Conservation (phyloP, 108 stramenopile genomes). For the Skeletonema grethae region DNA sequence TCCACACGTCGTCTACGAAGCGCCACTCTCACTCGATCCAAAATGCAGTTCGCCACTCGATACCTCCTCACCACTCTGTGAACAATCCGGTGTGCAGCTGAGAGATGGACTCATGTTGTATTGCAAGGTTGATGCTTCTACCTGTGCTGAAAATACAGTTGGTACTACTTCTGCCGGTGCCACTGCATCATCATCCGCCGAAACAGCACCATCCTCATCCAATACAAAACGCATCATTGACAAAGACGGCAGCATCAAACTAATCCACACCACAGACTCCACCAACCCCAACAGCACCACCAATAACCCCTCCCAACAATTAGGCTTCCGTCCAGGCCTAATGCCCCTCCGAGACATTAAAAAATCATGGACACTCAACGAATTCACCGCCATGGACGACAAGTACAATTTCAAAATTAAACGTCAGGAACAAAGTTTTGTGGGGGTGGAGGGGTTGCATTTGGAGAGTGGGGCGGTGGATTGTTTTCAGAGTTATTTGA, state of each 20-base stretch:
- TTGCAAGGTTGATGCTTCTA: slow-evolving; percentile 78
- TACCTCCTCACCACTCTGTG: slow-evolving; percentile 33
- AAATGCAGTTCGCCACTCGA: slow-evolving; percentile 59
- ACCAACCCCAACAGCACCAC: slow-evolving; percentile 31
- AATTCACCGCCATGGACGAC: slow-evolving; percentile 93
- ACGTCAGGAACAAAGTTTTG: slow-evolving; percentile 80
- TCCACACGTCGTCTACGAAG: slow-evolving; percentile 73
- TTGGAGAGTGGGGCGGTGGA: slow-evolving; percentile 70
- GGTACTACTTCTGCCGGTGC: neutral
- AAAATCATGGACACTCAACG: slow-evolving; percentile 96
- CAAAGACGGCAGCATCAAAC: slow-evolving; percentile 78
- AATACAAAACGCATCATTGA: slow-evolving; percentile 81
- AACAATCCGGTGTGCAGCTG: slow-evolving; percentile 49
- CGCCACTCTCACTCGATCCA: slow-evolving; percentile 67
- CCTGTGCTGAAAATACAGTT: slow-evolving; percentile 58
- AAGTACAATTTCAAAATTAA: slow-evolving; percentile 93
- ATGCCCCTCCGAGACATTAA: slow-evolving; percentile 93
- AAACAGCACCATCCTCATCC: slow-evolving; percentile 5
- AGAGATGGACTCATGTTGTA: slow-evolving; percentile 71
- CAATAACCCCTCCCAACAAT: too few relatives aligned
- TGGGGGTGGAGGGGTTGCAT: slow-evolving; percentile 52
- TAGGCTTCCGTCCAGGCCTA: slow-evolving; percentile 92
- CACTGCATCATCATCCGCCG: neutral
- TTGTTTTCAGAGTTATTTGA: slow-evolving; percentile 82
- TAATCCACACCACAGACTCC: slow-evolving; percentile 63